These are phyloP conservation scores for Excoecaria cochinchinensis DNA, from an alignment of 345 rosid genomes.

Conservation along the genomic window DNA sequence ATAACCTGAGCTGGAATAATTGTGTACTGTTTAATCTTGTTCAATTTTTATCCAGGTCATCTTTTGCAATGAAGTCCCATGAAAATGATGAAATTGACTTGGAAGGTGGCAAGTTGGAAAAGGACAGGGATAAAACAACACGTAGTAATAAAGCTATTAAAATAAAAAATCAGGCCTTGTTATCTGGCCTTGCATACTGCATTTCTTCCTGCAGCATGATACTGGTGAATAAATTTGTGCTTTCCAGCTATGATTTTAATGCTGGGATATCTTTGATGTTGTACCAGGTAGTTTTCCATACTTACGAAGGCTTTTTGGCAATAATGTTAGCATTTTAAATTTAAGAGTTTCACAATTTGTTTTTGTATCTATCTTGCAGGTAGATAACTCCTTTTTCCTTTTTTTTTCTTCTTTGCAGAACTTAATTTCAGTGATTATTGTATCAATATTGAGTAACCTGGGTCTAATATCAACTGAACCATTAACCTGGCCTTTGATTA, in stretches of 20 bases:
- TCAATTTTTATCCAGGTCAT: conserved; percentile 42
- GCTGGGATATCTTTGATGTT: conserved; percentile 96
- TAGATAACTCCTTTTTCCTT: conserved; percentile 9
- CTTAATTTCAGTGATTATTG: conserved; percentile 81
- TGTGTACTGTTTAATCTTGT: conserved; percentile 4
- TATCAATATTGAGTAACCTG: conserved; percentile 57
- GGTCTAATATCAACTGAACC: conserved; percentile 87
- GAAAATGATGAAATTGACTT: conserved; percentile 66
- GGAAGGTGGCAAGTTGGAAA: conserved; percentile 76
- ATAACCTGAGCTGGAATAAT: background rate
- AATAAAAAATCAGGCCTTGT: conserved; percentile 74
- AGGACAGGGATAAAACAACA: conserved; percentile 50
- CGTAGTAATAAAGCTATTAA: conserved; percentile 39
- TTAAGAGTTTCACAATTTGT: background rate
- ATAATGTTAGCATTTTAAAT: background rate
- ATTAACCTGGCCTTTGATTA: conserved; percentile 73
- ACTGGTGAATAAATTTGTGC: conserved; percentile 88
- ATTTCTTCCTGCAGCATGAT: conserved; percentile 97
- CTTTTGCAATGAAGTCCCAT: conserved; percentile 49
- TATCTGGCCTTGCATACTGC: conserved; percentile 90
- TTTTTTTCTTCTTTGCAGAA: conserved; percentile 56
- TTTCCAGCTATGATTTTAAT: conserved; percentile 86
- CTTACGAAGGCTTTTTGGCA: background rate
- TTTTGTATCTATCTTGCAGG: conserved; percentile 6
- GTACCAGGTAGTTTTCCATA: conserved; percentile 66